These are phyloP conservation scores for Orbilia javanica DNA, from an alignment of 2,329 filamentous ascomycete genomes.

Conservation along the genomic window DNA sequence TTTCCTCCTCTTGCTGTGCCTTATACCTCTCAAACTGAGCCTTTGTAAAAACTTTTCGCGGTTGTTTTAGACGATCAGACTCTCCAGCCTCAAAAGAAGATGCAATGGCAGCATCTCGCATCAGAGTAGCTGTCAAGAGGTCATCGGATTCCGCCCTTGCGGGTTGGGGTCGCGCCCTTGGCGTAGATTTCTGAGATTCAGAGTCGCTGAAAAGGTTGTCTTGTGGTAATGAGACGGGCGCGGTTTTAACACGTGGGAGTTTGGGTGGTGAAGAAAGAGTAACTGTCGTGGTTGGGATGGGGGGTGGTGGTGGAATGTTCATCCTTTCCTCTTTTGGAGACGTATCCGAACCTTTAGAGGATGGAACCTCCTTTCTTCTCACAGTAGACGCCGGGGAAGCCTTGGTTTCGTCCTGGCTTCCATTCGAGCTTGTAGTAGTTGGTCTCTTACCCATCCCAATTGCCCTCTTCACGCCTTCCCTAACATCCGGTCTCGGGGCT, in stretches of 20 bases:
- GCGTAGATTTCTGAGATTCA: constrained; percentile 59
- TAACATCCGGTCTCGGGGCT: constrained; percentile 38
- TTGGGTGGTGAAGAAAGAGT: constrained; percentile 45
- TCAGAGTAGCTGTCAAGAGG: constrained; percentile 65
- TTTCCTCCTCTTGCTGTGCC: constrained; percentile 76
- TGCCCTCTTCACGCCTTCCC: constrained; percentile 24
- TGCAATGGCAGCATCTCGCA: constrained; percentile 67
- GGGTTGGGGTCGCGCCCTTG: constrained; percentile 59
- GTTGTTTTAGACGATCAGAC: constrained; percentile 64
- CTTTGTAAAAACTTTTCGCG: constrained; percentile 88
- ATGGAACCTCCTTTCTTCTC: constrained; percentile 42
- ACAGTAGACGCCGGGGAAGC: constrained; percentile 39
- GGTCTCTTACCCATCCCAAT: constrained; percentile 34
- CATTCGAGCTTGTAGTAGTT: constrained; percentile 26
- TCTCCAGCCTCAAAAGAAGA: constrained; percentile 66
- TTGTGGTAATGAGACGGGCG: constrained; percentile 45
- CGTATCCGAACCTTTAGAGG: constrained; percentile 16
- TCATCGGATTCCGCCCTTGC: constrained; percentile 60
- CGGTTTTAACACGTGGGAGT: constrained; percentile 50
- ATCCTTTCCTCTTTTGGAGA: constrained; percentile 24
- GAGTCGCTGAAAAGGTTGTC: constrained; percentile 33
- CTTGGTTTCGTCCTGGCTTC: constrained; percentile 23
- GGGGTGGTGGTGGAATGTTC: constrained; percentile 27
- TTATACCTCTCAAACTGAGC: constrained; percentile 86
- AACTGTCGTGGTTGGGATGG: constrained; percentile 44